Percentiles rank a stretch among this genome's conserved stretches.
These are phyloP conservation scores for Eimeria sp. DNA, from an alignment of 169 alveolate species.

Conservation along the genomic window DNA sequence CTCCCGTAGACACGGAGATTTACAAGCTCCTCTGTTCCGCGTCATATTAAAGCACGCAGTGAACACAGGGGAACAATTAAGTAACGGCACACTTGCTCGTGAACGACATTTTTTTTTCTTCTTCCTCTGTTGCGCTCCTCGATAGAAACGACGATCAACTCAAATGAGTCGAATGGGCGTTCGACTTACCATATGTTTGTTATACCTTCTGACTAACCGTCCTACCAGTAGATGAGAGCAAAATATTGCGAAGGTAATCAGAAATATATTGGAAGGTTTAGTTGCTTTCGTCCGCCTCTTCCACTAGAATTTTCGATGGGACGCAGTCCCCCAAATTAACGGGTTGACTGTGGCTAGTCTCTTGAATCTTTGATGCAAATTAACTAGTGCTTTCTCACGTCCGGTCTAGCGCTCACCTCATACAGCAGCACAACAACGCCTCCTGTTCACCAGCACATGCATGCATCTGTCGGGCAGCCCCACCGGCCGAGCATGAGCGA, in stretches of 20 bases:
- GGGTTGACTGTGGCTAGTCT: neutral
- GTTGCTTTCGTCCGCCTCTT: neutral
- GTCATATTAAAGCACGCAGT: neutral
- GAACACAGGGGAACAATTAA: neutral
- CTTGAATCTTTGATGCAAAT: neutral
- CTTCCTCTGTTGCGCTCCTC: neutral
- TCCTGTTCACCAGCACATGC: neutral
- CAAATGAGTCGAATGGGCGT: neutral
- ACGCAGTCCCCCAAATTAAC: neutral
- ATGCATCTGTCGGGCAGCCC: slow-evolving; percentile 49
- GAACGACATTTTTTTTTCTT: neutral
- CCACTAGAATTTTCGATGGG: neutral
- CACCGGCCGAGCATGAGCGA: slow-evolving; percentile 10
- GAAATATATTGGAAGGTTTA: neutral
- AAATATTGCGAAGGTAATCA: neutral
- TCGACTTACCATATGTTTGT: neutral
- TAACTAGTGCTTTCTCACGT: neutral
- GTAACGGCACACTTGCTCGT: neutral
- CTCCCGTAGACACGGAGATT: no score
- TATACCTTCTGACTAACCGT: neutral
- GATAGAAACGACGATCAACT: neutral
- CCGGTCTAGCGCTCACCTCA: neutral
- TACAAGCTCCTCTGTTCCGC: no score
- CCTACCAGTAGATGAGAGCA: neutral
- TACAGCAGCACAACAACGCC: neutral